Base-by-base conservation (phyloP, 1,284 basidiomycete species). In the Melanopsichium pennsylvanicum region DNA sequence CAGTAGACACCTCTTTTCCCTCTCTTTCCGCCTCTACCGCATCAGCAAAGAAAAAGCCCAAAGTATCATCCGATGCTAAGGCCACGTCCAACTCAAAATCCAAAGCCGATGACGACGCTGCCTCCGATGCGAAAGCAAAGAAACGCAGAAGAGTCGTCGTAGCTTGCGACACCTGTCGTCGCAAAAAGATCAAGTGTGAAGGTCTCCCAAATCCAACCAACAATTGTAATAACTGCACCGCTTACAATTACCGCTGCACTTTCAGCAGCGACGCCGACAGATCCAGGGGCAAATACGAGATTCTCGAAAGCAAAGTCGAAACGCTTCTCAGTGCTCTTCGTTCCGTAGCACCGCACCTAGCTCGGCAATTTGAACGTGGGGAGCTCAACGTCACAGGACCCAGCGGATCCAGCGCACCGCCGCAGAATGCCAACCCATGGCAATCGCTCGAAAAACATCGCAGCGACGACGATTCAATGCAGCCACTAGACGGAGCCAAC, bases 131-230 rank as follows among this genome's bases (percentile, higher is more conserved):
- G 12, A 63, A 63, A 45, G 41, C 29, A 11, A 72, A 57, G 54
- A 70, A 70, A 37, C 60, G 68, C 22, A 42, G 62, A 42, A 57
- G 74, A 19, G 74, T 76, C 21, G 72, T 76, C 7, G 72, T 74
- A 4, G 74, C 74, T 0, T 76, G 75, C 60, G 74, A 76, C 23
- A 73, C 69, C 2, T 77, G 75, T 45, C 62, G 75, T 32, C 63
- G 73, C 32, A 77, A 77, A 40, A 77, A 77, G 52, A 61, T 77
- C 46, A 68, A 67, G 18, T 77, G 75, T 50, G 45, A 75, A 46
- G 74, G 74, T 9, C 63, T 75, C 12, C 75, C 75, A 16, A 76
- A 77, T 34, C 56, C 66, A 0, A 50, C 32, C 39, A 66, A 69
- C 29, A 71, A 61, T 4, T 75, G 74, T 57, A 62, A 74, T 48